Base-by-base conservation (phyloP, 352 stramenopile genomes). In the Peronospora belbahrii region DNA sequence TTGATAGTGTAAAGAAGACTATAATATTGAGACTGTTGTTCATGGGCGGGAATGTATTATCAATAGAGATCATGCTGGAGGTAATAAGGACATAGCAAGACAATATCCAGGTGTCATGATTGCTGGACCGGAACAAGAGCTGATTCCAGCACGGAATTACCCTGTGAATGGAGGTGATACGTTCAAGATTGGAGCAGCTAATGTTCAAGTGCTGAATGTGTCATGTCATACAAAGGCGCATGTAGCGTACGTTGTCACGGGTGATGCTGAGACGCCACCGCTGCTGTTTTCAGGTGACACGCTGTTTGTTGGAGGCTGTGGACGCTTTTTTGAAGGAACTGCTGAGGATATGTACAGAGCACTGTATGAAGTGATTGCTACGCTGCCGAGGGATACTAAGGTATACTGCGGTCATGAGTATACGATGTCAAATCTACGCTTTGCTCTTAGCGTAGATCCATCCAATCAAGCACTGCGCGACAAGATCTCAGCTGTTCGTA, bases 371-470 rank as follows among this genome's bases (percentile, higher is more conserved):
- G 84, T 94, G 6, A 83, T 95, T 41, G 66, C 88, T 6, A 87
- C 70, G 18, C 63, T 95, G 6, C 83, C 81, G 5, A 85, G 85
- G 41, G 82, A 94, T 48, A 95, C 85, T 1, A 81, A 79, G 27
- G 74, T 95, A 11, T 95, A 94, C 60, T 94, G 83, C 47, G 83
- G 85, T 13, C 85, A 95, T 53, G 85, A 95, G 72, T 97, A 98
- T 54, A 97, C 92, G 1, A 70, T 91, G 71, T 75, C 75, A 32
- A 98, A 98, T 67, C 67, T 95, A 15, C 83, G 81, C 20, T 98
- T 97, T 47, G 94, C 94, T 3, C 56, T 97, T 32, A 96, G 74
- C 48, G 81, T 97, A 6, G 92, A 97, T 54, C 91, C 92, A 17
- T 86, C 83, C 10, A 97, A 97, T 70, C 65, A 65, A 2, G 74